Evolutionary conservation across 257 asterid species (phyloP).

Genomic region (Fraxinus excelsior): DNA sequence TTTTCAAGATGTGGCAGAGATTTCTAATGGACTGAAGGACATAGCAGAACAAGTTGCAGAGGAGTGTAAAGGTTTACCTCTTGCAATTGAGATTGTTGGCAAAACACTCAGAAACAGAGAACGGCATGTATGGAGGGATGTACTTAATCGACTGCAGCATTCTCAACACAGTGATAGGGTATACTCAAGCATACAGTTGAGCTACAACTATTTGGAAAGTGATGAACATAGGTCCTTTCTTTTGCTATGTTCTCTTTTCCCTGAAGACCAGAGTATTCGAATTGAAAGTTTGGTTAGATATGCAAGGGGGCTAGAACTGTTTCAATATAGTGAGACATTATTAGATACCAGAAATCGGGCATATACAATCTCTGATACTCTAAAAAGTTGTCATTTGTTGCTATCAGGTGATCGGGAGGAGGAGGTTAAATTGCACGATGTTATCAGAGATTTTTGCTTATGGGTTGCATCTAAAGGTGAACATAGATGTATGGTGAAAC

Average conservation of each 20-base stretch:
- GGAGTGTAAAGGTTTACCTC: constrained; percentile 26
- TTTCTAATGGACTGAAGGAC: not conserved
- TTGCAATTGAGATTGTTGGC: constrained; percentile 18
- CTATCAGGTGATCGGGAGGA: not conserved
- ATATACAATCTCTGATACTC: not conserved
- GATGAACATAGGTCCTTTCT: constrained; percentile 15
- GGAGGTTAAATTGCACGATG: not conserved
- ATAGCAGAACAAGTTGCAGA: constrained; percentile 7
- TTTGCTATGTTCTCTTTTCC: constrained; percentile 22
- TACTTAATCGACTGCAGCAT: not conserved
- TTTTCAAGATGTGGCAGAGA: not conserved
- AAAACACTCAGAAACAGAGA: constrained; percentile 6
- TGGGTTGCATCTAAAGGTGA: constrained; percentile 19
- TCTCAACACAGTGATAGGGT: not conserved
- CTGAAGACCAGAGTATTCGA: not conserved
- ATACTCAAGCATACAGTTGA: constrained; percentile 13
- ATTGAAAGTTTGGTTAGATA: constrained; percentile 9
- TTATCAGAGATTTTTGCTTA: not conserved
- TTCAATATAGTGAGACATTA: not conserved
- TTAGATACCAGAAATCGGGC: constrained; percentile 3
- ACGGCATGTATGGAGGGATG: constrained; percentile 5
- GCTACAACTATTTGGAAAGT: constrained; percentile 23
- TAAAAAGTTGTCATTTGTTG: constrained; percentile 11
- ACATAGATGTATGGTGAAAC: constrained; percentile 4
- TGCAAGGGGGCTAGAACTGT: constrained; percentile 10